Evolutionary conservation across 495 filamentous ascomycete species (phyloP).

Genomic region (Xanthoparmelia taractica): DNA sequence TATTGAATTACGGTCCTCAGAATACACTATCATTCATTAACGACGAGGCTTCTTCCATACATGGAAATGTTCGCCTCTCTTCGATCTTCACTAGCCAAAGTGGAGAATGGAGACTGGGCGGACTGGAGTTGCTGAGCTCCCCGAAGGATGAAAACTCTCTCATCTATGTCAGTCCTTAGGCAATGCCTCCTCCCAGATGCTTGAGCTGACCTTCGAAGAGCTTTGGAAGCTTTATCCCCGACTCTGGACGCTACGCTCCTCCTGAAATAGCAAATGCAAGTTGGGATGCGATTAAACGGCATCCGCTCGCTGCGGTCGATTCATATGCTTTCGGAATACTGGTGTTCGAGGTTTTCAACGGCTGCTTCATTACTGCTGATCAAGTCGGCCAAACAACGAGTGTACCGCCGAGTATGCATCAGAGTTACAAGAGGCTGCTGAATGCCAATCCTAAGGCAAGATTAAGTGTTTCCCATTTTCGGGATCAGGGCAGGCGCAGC

Average conservation of each 20-base stretch:
- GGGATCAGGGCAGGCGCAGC: constrained; percentile 76
- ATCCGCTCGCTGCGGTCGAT: constrained; percentile 74
- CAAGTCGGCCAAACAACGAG: constrained; percentile 77
- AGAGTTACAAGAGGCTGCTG: constrained; percentile 78
- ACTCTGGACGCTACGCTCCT: constrained; percentile 69
- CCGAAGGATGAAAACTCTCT: constrained; percentile 91
- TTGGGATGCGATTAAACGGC: constrained; percentile 81
- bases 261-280: constrained; percentile 80
- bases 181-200: neutral
- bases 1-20: constrained; percentile 32
- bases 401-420: constrained; percentile 78
- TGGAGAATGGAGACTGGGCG: constrained; percentile 94
- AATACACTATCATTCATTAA: constrained; percentile 94
- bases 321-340: constrained; percentile 78
- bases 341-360: constrained; percentile 88
- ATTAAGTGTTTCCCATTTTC: constrained; percentile 74
- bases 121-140: constrained; percentile 87
- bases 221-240: constrained; percentile 79
- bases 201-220: constrained; percentile 40
- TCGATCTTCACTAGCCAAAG: constrained; percentile 90
- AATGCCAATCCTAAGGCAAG: constrained; percentile 84
- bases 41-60: constrained; percentile 81
- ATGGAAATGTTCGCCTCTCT: constrained; percentile 74
- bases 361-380: constrained; percentile 58
- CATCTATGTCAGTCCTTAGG: constrained; percentile 62